These are phyloP conservation scores for Microsporum audouinii DNA, from an alignment of 2,329 filamentous ascomycete species.

Conservation along the genomic window DNA sequence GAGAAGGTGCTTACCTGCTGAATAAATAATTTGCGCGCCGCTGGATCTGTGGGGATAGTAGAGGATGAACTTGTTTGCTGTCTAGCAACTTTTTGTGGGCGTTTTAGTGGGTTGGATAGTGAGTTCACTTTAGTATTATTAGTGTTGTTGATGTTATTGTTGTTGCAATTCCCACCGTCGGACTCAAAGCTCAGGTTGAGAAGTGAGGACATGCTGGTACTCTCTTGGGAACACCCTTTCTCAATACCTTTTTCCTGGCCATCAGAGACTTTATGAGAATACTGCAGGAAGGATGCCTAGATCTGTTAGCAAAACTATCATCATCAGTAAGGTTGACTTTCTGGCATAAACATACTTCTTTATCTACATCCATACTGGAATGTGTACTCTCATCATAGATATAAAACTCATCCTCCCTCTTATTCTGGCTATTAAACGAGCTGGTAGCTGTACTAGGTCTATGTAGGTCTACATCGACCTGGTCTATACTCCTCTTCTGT, in stretches of 20 bases:
- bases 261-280: conserved; percentile 3
- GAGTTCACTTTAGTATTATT: conserved; percentile 11
- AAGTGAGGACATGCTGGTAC: conserved; percentile 12
- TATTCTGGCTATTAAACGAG: conserved; percentile 11
- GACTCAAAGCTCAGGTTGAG: conserved; percentile 15
- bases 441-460: conserved; percentile 15
- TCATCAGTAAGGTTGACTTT: neutral
- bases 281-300: conserved; percentile 7
- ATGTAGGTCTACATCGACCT: conserved; percentile 23
- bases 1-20: conserved; percentile 23
- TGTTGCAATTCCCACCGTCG: conserved; percentile 11
- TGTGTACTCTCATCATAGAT: conserved; percentile 17
- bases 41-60: conserved; percentile 25
- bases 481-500: conserved; percentile 32
- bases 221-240: conserved; percentile 9
- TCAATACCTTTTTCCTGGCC: neutral
- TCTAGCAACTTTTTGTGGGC: conserved; percentile 11
- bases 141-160: neutral
- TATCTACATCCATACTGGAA: conserved; percentile 12
- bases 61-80: conserved; percentile 7
- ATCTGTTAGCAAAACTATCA: neutral
- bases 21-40: conserved; percentile 30
- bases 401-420: conserved; percentile 14
- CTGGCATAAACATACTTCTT: conserved; percentile 13
- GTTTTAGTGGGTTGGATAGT: conserved; percentile 11